Evolutionary conservation across 2,329 filamentous ascomycete species (phyloP).

Genomic region (Pseudocercospora macadamiae): DNA sequence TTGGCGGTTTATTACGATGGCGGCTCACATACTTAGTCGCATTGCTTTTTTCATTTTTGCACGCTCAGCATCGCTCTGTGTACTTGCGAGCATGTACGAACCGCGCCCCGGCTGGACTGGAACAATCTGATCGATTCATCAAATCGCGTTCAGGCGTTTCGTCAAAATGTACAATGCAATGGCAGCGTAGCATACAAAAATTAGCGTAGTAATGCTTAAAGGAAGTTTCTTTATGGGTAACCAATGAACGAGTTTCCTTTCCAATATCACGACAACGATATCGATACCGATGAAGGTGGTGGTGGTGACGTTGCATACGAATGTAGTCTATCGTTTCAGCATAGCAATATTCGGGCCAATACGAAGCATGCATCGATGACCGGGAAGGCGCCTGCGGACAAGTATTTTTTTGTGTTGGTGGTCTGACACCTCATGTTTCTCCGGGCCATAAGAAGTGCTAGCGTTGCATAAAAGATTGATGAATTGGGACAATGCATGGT

Average conservation of each 20-base stretch:
- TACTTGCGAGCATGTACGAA: conserved; percentile 2
- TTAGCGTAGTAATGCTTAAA: background rate
- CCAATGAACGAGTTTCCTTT: background rate
- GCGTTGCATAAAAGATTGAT: too few species aligned
- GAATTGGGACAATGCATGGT: background rate
- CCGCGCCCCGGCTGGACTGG: background rate
- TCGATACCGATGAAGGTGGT: too few species aligned
- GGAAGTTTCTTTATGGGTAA: too few species aligned
- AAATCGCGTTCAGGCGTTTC: background rate
- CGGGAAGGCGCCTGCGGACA: background rate
- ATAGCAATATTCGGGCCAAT: background rate
- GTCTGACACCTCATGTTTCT: background rate
- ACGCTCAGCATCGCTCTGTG: background rate
- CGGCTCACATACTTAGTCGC: background rate
- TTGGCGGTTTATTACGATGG: background rate
- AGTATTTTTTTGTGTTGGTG: background rate
- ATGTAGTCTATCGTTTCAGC: background rate
- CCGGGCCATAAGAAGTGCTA: too few species aligned
- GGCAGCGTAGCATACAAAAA: background rate
- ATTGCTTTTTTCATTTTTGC: background rate
- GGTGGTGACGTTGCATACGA: conserved; percentile 4
- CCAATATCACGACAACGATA: background rate
- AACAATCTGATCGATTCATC: too few species aligned
- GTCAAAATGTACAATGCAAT: background rate
- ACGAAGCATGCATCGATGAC: background rate